phyloP scores from a whole-genome alignment of 257 asterid genomes.

The Solanum paucissectum region DNA sequence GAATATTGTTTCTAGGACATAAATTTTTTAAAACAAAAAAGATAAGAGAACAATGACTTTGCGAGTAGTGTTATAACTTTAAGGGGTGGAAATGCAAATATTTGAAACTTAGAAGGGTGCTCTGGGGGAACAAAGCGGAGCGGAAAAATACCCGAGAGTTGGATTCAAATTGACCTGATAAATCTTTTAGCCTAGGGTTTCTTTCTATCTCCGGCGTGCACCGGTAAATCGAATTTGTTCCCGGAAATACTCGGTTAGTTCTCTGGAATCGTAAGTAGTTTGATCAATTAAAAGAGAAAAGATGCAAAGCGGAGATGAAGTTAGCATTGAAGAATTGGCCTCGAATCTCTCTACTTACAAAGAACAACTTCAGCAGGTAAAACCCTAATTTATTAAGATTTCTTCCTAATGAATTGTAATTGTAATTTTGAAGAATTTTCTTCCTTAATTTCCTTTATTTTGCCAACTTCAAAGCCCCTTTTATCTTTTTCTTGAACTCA shows the following conservation, averaged over 20 bases:
- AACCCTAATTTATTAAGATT: neutral
- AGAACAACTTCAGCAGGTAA: conserved; percentile 90
- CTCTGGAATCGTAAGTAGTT: neutral
- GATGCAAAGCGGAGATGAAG: conserved; percentile 54
- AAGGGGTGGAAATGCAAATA: neutral
- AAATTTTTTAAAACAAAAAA: too few species aligned
- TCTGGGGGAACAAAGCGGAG: neutral
- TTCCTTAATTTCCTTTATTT: neutral
- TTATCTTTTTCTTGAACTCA: neutral
- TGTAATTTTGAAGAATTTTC: neutral
- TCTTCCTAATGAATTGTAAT: neutral
- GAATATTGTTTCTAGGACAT: neutral
- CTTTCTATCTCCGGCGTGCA: neutral
- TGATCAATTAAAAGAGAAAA: neutral
- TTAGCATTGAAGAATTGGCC: conserved; percentile 76
- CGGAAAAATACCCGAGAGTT: neutral
- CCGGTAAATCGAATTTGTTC: neutral
- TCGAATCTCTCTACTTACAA: conserved; percentile 77
- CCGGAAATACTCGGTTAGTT: neutral
- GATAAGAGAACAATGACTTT: neutral
- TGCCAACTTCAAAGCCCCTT: neutral
- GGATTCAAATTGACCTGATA: neutral
- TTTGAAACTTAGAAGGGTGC: neutral
- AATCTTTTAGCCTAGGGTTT: neutral
- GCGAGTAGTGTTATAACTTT: neutral